Percentiles rank a stretch among this genome's conserved stretches.
These are phyloP conservation scores for Fusarium heterosporum DNA, from an alignment of 2,329 filamentous ascomycete species.

Conservation along the genomic window DNA sequence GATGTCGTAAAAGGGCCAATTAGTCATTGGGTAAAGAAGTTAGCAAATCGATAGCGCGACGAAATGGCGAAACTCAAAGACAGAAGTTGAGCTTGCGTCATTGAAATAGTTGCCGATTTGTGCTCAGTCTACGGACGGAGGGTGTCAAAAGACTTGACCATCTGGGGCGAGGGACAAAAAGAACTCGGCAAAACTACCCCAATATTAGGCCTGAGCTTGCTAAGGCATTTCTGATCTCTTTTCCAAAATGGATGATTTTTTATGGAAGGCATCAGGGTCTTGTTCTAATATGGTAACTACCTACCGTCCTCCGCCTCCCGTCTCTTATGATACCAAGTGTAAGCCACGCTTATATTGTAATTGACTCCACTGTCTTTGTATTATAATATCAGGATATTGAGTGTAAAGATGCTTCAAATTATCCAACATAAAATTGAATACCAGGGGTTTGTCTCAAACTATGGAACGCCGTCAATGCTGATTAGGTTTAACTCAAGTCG, in stretches of 20 bases:
- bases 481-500: conserved; percentile 12
- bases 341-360: no score
- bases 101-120: not conserved
- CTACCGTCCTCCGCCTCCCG: conserved; percentile 10
- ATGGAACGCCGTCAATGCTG: conserved; percentile 13
- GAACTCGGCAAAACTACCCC: no score
- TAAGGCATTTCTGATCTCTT: no score
- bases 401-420: not conserved
- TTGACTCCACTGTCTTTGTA: no score
- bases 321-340: no score
- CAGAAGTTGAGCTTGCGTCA: not conserved
- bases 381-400: not conserved
- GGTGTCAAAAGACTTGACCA: no score
- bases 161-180: no score
- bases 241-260: no score
- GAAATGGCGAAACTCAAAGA: not conserved
- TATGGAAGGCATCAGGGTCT: no score
- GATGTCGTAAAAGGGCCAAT: not conserved
- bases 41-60: not conserved
- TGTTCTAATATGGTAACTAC: no score
- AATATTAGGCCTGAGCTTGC: no score
- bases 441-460: not conserved
- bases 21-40: not conserved
- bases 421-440: not conserved
- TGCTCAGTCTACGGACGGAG: not conserved